Percentiles rank a stretch among this genome's conserved stretches.
Conservation (phyloP, 2,329 filamentous ascomycete species). For the Microascus cirrosus region DNA sequence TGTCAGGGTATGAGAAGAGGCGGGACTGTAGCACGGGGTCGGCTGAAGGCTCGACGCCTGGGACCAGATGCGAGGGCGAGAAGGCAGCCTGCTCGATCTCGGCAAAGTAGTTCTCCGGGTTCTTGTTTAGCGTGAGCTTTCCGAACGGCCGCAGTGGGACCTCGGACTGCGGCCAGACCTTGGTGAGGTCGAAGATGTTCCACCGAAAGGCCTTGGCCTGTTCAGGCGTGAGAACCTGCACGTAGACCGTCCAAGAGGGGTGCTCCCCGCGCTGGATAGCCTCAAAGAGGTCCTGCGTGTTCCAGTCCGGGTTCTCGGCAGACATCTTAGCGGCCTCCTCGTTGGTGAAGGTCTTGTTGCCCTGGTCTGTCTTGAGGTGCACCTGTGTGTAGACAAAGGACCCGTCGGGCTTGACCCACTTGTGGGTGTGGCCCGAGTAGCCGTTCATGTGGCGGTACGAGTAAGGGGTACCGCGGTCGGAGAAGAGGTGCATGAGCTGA, state of each 20-base stretch:
- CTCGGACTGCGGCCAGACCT: slow-evolving; percentile 55
- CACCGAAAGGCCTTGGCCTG: slow-evolving; percentile 44
- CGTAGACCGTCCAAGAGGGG: slow-evolving; percentile 52
- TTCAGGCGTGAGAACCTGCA: slow-evolving; percentile 52
- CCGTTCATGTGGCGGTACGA: slow-evolving; percentile 57
- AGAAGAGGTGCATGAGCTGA: slow-evolving; percentile 55
- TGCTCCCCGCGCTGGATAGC: slow-evolving; percentile 49
- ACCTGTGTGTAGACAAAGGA: slow-evolving; percentile 56
- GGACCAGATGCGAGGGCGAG: slow-evolving; percentile 52
- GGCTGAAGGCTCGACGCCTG: slow-evolving; percentile 49
- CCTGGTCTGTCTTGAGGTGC: slow-evolving; percentile 52
- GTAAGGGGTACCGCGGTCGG: slow-evolving; percentile 54
- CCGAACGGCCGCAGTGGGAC: slow-evolving; percentile 52
- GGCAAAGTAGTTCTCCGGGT: slow-evolving; percentile 55
- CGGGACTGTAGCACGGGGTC: slow-evolving; percentile 52
- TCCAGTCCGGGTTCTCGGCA: slow-evolving; percentile 48
- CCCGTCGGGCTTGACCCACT: slow-evolving; percentile 54
- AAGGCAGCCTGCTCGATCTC: slow-evolving; percentile 61
- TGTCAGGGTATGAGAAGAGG: slow-evolving; percentile 50
- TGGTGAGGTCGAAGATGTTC: slow-evolving; percentile 60
- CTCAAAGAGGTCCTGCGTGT: slow-evolving; percentile 53
- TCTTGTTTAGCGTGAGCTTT: slow-evolving; percentile 52
- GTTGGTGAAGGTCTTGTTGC: slow-evolving; percentile 46
- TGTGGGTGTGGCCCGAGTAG: slow-evolving; percentile 57
- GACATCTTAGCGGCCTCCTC: slow-evolving; percentile 43